Base-by-base conservation (phyloP, 306 rosid species). In the Lathyrus oleraceus region DNA sequence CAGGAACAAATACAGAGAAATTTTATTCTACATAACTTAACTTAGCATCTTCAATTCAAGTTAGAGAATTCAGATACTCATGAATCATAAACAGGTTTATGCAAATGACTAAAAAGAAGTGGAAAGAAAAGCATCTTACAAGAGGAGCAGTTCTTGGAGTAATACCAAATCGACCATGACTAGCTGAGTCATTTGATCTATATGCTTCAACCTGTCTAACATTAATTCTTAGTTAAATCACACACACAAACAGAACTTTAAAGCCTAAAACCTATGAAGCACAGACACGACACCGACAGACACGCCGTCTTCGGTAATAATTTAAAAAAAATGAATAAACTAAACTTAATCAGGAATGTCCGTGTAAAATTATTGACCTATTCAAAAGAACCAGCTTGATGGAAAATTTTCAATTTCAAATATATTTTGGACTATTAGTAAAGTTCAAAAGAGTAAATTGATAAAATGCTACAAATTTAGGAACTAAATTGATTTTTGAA, bases 111-210 rank as follows among this genome's bases (percentile, higher is more conserved):
- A 14, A 30, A 58, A 9, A 12, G 13, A 32, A 8, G 5, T 1
- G 57, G 9, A 19, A 14, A 16, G 71, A 35, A 54, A 1, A 69
- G 30, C 7, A 30, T 81, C 97, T 90, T 83, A 93, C 98, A 61
- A 82, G 88, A 38, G 96, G 96, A 43, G 97, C 96, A 14, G 98
- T 93, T 80, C 97, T 85, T 16, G 93, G 49, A n/a, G 98, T 93
- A 42, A 90, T 71, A 21, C 97, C 98, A 87, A 94, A 88, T 38
- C 97, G 89, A 73, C 92, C 90, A 61, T 88, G 98, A 76, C 88
- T 87, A 61, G 96, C 97, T 11, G 97, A 84, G 69, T 90, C 98
- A 81, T 88, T 87, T 56, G 86, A 87, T 59, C 96, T 78, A 35
- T 88, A 90, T 25, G 98, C 98, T 86, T 94, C 98, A 61, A 90